phyloP scores from a whole-genome alignment of 164 flowering plant species.

The Vitis vinifera region ASM3070453v1 NC_081818.1:27102001-27102500 shows the following conservation, averaged over 20 bases:
- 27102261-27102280: background rate
- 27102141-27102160: no score
- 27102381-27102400: conserved; percentile 26
- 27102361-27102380: background rate
- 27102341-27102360: background rate
- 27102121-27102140: no score
- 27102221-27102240: no score
- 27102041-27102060: background rate
- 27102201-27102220: background rate
- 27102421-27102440: conserved; percentile 73
- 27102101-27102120: no score
- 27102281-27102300: background rate
- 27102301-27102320: no score
- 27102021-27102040: no score
- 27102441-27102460: conserved; percentile 43
- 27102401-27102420: conserved; percentile 55
- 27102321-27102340: conserved; percentile 3
- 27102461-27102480: background rate
- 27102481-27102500: background rate
- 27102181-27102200: background rate
- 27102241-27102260: background rate
- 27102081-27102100: no score
- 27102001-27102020: no score
- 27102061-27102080: no score
- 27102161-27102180: background rate